Evolutionary conservation across 169 alveolate species (phyloP).

Genomic region (Besnoitia besnoiti): DNA sequence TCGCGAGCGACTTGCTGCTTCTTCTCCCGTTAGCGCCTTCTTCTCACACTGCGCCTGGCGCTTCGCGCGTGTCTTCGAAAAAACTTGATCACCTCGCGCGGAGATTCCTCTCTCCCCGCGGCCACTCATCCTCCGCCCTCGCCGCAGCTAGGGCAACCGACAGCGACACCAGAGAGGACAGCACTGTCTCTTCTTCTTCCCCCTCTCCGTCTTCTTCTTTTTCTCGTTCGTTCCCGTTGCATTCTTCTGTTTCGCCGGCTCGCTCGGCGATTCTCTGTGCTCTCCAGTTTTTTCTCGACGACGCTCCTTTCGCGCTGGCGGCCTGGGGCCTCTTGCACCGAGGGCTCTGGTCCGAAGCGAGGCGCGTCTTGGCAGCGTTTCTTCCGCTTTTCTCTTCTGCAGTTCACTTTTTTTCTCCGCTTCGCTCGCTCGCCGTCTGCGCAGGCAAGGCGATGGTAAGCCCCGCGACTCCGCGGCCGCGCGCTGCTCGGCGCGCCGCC

Average conservation of each 20-base stretch:
- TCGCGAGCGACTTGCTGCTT: not conserved
- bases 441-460: not conserved
- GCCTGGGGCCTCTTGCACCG: not conserved
- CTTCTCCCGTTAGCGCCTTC: not conserved
- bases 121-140: too few species aligned
- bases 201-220: not conserved
- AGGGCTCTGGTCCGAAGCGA: not conserved
- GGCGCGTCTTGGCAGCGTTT: not conserved
- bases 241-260: not conserved
- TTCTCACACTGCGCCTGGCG: not conserved
- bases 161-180: too few species aligned
- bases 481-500: too few species aligned
- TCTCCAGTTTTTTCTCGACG: not conserved
- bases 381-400: not conserved
- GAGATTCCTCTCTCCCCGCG: too few species aligned
- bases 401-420: too few species aligned
- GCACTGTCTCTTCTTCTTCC: too few species aligned
- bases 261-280: not conserved
- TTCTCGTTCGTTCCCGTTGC: not conserved
- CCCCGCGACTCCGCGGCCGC: too few species aligned
- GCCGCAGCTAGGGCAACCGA: too few species aligned
- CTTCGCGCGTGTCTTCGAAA: too few species aligned
- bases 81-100: too few species aligned
- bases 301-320: not conserved
- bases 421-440: not conserved